Percentiles rank a stretch among this genome's conserved stretches.
These are phyloP conservation scores for Lolium rigidum DNA, from an alignment of 176 grass and related monocot species.

Conservation along the genomic window DNA sequence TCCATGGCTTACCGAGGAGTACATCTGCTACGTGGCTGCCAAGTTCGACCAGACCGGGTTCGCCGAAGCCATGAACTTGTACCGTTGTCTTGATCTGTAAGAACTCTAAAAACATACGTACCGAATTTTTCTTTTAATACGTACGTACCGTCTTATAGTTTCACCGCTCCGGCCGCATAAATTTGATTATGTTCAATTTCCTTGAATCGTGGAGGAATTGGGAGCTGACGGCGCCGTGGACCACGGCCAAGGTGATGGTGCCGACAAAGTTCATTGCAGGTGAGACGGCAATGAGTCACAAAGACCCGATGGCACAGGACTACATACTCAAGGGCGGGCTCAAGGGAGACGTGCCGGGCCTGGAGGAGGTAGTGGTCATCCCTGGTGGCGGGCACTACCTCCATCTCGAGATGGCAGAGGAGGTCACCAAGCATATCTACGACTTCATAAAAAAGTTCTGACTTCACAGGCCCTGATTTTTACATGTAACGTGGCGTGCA, in stretches of 20 bases:
- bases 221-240: constrained; percentile 7
- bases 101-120: background rate
- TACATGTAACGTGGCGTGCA: too few species aligned
- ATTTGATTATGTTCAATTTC: too few species aligned
- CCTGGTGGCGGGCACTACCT: too few species aligned
- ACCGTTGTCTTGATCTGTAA: constrained; percentile 70
- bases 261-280: constrained; percentile 30
- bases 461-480: too few species aligned
- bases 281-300: background rate
- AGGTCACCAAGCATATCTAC: too few species aligned
- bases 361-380: too few species aligned
- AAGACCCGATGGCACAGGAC: constrained; percentile 29
- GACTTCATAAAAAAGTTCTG: too few species aligned
- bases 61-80: constrained; percentile 56
- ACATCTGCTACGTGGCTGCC: constrained; percentile 43
- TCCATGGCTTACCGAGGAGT: constrained; percentile 58
- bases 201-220: background rate
- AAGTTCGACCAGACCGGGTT: constrained; percentile 64
- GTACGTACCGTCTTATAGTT: too few species aligned
- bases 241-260: background rate
- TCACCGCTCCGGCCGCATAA: too few species aligned
- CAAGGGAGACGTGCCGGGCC: constrained; percentile 50
- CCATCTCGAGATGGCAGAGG: too few species aligned
- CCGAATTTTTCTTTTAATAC: too few species aligned
- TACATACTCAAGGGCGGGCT: constrained; percentile 58